phyloP scores from a whole-genome alignment of 2,329 filamentous ascomycete genomes.

The Tolypocladium paradoxum region DNA sequence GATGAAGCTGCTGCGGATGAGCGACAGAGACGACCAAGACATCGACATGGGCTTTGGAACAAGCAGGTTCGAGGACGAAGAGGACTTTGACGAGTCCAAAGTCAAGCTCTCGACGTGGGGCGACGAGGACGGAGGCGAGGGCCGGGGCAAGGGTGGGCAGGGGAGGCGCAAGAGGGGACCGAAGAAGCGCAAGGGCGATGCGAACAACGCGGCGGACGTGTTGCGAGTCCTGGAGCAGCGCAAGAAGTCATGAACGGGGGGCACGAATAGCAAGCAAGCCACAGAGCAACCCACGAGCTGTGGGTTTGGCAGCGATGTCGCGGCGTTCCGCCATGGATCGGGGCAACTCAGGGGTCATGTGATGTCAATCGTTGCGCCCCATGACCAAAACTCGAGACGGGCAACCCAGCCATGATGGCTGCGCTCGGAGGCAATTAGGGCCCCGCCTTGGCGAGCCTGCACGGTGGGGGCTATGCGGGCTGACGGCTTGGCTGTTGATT shows the following conservation, averaged over 20 bases:
- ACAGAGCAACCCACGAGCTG: too few species aligned
- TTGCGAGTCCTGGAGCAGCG: constrained; percentile 62
- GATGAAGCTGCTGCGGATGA: constrained; percentile 61
- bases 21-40: constrained; percentile 76
- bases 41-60: constrained; percentile 92
- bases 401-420: too few species aligned
- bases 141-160: constrained; percentile 28
- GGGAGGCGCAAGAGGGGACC: constrained; percentile 57
- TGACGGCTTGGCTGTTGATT: neutral
- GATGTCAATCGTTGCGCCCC: neutral
- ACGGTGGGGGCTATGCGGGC: neutral
- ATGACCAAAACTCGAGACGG: neutral
- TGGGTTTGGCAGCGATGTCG: neutral
- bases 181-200: constrained; percentile 70
- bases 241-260: constrained; percentile 21
- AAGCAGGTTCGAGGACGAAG: constrained; percentile 77
- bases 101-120: constrained; percentile 60
- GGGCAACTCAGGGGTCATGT: neutral
- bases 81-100: constrained; percentile 60
- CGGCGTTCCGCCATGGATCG: neutral
- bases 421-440: too few species aligned
- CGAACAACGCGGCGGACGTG: constrained; percentile 70
- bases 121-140: constrained; percentile 38
- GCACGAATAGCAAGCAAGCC: too few species aligned
- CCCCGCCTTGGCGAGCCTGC: too few species aligned